phyloP scores from a whole-genome alignment of 208 protist genomes.

The Trypanosoma melophagium region DNA sequence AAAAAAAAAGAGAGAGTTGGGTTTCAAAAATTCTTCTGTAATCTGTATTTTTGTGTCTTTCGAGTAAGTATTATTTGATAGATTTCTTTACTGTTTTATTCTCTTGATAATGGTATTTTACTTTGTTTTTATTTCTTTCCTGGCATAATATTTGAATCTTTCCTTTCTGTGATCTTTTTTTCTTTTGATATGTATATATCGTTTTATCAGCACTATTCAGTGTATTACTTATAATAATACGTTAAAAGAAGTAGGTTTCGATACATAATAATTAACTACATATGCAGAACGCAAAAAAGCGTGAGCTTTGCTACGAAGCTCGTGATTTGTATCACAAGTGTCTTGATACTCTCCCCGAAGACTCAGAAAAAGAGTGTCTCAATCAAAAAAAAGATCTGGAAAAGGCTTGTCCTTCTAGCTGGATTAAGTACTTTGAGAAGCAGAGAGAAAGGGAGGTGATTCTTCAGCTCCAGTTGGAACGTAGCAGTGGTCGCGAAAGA shows the following conservation, averaged over 20 bases:
- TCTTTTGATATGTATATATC: too few relatives aligned
- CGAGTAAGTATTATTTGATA: not conserved
- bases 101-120: too few relatives aligned
- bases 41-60: not conserved
- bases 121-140: not conserved
- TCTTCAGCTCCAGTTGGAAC: conserved; percentile 74
- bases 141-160: too few relatives aligned
- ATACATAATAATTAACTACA: not conserved
- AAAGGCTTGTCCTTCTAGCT: conserved; percentile 67
- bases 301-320: conserved; percentile 74
- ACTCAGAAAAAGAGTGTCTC: conserved; percentile 61
- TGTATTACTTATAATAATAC: too few relatives aligned
- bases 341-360: conserved; percentile 69
- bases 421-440: conserved; percentile 82
- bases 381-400: conserved; percentile 43
- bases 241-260: too few relatives aligned
- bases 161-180: too few relatives aligned
- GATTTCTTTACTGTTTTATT: too few relatives aligned
- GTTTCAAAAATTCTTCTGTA: not conserved
- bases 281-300: conserved; percentile 79
- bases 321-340: conserved; percentile 78
- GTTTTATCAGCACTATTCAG: not conserved
- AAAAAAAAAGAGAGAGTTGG: not conserved
- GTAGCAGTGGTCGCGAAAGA: conserved; percentile 40
- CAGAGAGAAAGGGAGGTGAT: conserved; percentile 81